Evolutionary conservation across 352 stramenopile species (phyloP), one percentile per base, ranked within the genome.

Genomic region (Phytophthora macrochlamydospora): DNA sequence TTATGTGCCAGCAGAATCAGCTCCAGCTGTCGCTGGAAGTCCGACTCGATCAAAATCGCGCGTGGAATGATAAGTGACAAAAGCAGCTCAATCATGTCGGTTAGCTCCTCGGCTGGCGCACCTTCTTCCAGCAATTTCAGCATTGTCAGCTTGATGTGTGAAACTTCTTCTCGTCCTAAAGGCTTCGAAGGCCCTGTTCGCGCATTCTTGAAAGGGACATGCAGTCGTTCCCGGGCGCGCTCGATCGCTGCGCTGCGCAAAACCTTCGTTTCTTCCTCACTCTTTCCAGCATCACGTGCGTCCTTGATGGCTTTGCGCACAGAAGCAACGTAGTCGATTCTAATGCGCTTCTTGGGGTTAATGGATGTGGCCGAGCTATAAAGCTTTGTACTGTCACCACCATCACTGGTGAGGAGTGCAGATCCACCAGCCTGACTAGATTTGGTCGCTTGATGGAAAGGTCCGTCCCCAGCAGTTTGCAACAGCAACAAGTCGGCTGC

Each of bases 141-240:
- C 79, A 95, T 91, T 59, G 88, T 92, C 59, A 94, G 76, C 69
- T 95, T 93, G 42, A 95, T 83, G 56, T 94, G 81, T 9, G 76
- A 88, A 8, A 94, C 78, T 69, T 95, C 85, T 14, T 95, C 86
- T 62, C 92, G 93, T 13, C 82, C 85, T 28, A 94, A 60, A 7
- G 87, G 87, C 55, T 94, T 93, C 14, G 83, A 79, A n/a, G 83
- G 78, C 28, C 85, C 82, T 37, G 79, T 77, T 6, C 87, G 81
- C 12, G 78, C 76, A 68, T 91, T 92, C 70, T 94, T 95, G 72
- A 84, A 93, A 7, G 87, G 85, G 37, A 92, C 72, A 57, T 93
- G 81, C 31, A 93, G 58, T n/a, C 87, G 82, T 56, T 95, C 84
- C 18, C 85, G 76, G 0, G 87, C 87, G 11, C 79, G 76, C 51